Conservation (phyloP, 768 basidiomycete genomes). For the Lactarius hengduanensis region DNA sequence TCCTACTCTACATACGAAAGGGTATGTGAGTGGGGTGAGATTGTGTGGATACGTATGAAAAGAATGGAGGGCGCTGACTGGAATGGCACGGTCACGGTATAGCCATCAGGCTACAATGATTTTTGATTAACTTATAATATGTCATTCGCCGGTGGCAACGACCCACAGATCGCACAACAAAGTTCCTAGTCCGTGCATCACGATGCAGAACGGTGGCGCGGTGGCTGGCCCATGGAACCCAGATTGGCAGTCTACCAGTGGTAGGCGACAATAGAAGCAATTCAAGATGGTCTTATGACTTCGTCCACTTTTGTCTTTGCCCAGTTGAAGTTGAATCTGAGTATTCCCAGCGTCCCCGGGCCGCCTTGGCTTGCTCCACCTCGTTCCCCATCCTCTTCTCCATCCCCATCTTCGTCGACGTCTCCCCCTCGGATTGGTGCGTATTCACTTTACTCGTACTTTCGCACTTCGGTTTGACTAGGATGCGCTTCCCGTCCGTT, state of each 20-base stretch:
- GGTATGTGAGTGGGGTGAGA: background rate
- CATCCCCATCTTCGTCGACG: background rate
- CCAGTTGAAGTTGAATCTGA: too few species aligned
- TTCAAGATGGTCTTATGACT: background rate
- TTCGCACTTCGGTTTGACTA: constrained; percentile 83
- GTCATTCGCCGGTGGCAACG: background rate
- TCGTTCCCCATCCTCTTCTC: background rate
- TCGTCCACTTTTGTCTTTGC: too few species aligned
- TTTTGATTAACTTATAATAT: too few species aligned
- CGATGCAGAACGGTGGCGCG: background rate
- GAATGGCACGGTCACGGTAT: background rate
- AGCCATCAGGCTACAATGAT: background rate
- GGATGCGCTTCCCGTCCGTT: constrained; percentile 63
- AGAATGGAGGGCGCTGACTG: background rate
- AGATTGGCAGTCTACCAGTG: background rate
- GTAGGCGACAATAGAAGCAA: background rate
- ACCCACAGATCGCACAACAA: background rate
- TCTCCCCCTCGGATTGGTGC: constrained; percentile 16
- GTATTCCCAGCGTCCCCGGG: background rate
- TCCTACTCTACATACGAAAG: background rate
- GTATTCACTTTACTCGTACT: constrained; percentile 93
- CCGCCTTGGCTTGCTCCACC: background rate
- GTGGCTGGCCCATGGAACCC: background rate
- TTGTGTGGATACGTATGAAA: background rate
- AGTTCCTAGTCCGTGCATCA: background rate